These are phyloP conservation scores for Metschnikowia gruessii DNA, from an alignment of 805 yeast genomes.

Conservation along the genomic window DNA sequence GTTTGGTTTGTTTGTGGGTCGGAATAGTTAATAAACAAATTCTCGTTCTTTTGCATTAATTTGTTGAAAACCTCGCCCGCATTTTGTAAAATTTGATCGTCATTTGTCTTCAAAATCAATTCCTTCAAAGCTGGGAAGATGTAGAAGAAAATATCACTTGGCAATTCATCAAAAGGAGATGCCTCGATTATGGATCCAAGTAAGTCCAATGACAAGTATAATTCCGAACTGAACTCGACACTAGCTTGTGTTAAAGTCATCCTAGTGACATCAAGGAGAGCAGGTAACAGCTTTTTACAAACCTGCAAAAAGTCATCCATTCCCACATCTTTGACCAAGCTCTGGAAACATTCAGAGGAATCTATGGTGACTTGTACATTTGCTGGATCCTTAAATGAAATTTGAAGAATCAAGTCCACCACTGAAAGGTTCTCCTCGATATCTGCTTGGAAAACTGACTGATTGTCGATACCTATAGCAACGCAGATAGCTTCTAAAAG, in stretches of 20 bases:
- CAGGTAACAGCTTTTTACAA: slow-evolving; percentile 54
- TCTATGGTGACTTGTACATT: slow-evolving; percentile 68
- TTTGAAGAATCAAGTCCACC: slow-evolving; percentile 54
- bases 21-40: slow-evolving; percentile 29
- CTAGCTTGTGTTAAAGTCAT: slow-evolving; percentile 22
- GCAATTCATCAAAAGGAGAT: slow-evolving; percentile 36
- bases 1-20: slow-evolving; percentile 34
- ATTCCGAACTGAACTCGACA: slow-evolving; percentile 57
- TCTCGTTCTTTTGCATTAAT: slow-evolving; percentile 45
- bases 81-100: slow-evolving; percentile 73
- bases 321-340: slow-evolving; percentile 50
- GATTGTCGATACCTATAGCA: slow-evolving; percentile 43
- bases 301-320: slow-evolving; percentile 43
- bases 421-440: slow-evolving; percentile 30
- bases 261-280: slow-evolving; percentile 37
- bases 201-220: slow-evolving; percentile 57
- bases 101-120: slow-evolving; percentile 48
- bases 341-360: slow-evolving; percentile 65
- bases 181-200: slow-evolving; percentile 49
- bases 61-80: slow-evolving; percentile 73
- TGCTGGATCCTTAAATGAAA: slow-evolving; percentile 71
- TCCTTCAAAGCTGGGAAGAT: slow-evolving; percentile 44
- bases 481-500: slow-evolving; percentile 67
- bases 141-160: slow-evolving; percentile 39
- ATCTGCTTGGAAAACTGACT: slow-evolving; percentile 22